Evolutionary conservation across 345 rosid genomes (phyloP).

Genomic region (Eucalyptus pauciflora): DNA sequence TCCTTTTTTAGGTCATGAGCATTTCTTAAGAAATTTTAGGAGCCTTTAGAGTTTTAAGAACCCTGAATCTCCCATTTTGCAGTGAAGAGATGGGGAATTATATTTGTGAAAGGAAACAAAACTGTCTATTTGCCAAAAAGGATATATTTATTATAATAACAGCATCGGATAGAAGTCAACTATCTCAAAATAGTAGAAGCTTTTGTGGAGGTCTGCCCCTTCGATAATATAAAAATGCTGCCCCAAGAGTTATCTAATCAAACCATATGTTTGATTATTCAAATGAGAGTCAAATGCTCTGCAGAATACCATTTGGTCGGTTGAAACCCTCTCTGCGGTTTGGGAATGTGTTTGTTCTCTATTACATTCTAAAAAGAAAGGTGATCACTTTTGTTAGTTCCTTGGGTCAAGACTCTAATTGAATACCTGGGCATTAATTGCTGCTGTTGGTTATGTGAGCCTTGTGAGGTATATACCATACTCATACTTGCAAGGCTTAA

Average conservation of each 20-base stretch:
- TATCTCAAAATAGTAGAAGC: neutral
- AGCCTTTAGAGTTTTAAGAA: neutral
- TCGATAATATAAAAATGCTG: neutral
- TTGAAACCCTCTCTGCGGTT: neutral
- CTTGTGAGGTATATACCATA: neutral
- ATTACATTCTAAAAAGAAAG: neutral
- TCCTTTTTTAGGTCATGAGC: neutral
- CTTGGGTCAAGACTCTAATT: neutral
- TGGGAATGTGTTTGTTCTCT: neutral
- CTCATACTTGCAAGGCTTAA: neutral
- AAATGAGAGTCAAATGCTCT: neutral
- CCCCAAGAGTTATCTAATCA: neutral
- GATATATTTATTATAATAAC: neutral
- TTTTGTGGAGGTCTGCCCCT: neutral
- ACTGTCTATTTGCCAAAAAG: neutral
- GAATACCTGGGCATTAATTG: neutral
- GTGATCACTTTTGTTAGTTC: neutral
- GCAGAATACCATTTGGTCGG: neutral
- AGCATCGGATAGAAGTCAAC: neutral
- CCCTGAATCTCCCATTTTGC: neutral
- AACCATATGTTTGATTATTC: neutral
- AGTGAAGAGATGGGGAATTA: neutral
- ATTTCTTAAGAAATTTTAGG: neutral
- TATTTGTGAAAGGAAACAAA: neutral
- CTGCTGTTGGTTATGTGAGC: neutral